Conservation (phyloP, 1,284 basidiomycete genomes). For the Papiliotrema fonsecae region DNA sequence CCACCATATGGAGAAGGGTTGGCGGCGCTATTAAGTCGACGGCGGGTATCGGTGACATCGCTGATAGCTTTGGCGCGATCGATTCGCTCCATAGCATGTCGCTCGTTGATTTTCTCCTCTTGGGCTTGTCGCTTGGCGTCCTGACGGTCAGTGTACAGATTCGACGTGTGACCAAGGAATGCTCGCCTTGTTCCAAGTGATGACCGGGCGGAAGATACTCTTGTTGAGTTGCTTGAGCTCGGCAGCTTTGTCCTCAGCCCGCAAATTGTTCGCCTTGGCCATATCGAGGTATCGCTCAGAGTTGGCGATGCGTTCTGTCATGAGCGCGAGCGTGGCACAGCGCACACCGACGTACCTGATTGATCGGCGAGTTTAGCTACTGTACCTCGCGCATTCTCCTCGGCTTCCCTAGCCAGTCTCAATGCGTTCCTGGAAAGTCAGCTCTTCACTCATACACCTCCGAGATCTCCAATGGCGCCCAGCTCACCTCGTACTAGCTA, state of each 20-base stretch:
- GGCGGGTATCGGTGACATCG: slow-evolving; percentile 82
- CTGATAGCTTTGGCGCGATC: slow-evolving; percentile 79
- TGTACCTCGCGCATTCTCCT: slow-evolving; percentile 89
- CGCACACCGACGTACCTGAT: slow-evolving; percentile 60
- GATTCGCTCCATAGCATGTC: slow-evolving; percentile 81
- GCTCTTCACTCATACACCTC: not conserved
- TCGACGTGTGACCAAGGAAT: not conserved
- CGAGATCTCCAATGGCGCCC: not conserved
- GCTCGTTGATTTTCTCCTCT: slow-evolving; percentile 78
- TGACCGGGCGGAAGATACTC: slow-evolving; percentile 85
- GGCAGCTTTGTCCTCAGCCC: slow-evolving; percentile 88
- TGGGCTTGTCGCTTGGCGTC: slow-evolving; percentile 83
- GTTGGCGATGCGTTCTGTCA: slow-evolving; percentile 67
- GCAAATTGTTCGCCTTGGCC: slow-evolving; percentile 79
- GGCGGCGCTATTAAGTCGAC: slow-evolving; percentile 71
- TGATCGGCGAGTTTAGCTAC: slow-evolving; percentile 85
- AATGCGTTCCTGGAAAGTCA: slow-evolving; percentile 65
- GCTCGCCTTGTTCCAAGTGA: slow-evolving; percentile 74
- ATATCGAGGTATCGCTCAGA: slow-evolving; percentile 95
- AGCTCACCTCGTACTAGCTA: slow-evolving; percentile 67
- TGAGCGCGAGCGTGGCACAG: slow-evolving; percentile 1
- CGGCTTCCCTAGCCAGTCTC: slow-evolving; percentile 85
- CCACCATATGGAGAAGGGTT: slow-evolving; percentile 47
- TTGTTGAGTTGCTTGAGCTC: slow-evolving; percentile 78
- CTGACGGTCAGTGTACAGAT: slow-evolving; percentile 18